Percentiles rank a stretch among this genome's conserved stretches.
Conservation (phyloP, 495 filamentous ascomycete genomes). For the Tuber umbilicatum region DNA sequence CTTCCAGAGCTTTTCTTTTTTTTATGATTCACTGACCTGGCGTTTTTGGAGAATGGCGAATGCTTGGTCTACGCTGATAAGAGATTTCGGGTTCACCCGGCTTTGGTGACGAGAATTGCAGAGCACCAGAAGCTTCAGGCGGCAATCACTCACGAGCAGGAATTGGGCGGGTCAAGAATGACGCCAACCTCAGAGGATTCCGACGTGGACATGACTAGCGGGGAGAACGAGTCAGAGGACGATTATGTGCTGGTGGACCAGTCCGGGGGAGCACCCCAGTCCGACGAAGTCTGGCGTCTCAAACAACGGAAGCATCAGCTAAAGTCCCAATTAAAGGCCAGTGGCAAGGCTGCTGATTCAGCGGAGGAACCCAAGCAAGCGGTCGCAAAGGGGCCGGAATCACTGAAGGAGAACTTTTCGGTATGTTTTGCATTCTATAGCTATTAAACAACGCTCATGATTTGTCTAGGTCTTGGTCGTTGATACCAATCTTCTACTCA, state of each 20-base stretch:
- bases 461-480: conserved; percentile 32
- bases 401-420: conserved; percentile 34
- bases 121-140: conserved; percentile 9
- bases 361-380: conserved; percentile 16
- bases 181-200: conserved; percentile 13
- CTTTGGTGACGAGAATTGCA: conserved; percentile 26
- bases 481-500: conserved; percentile 39
- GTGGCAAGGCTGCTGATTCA: conserved; percentile 2
- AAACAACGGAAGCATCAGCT: conserved; percentile 32
- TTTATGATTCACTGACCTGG: background rate
- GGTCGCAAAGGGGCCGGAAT: conserved; percentile 33
- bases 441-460: conserved; percentile 4
- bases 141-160: background rate
- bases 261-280: conserved; percentile 32
- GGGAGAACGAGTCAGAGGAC: conserved; percentile 28
- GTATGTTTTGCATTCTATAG: conserved; percentile 9
- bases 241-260: conserved; percentile 35
- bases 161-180: conserved; percentile 8
- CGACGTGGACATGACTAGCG: conserved; percentile 35
- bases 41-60: conserved; percentile 19
- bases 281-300: conserved; percentile 29
- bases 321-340: conserved; percentile 21
- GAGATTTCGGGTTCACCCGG: conserved; percentile 25
- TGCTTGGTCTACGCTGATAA: conserved; percentile 21
- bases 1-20: background rate